A percentile compares a stretch with the other conserved stretches of the same genome.
Conservation (phyloP, 176 grass and related monocot genomes). For the Panicum miliaceum region DNA sequence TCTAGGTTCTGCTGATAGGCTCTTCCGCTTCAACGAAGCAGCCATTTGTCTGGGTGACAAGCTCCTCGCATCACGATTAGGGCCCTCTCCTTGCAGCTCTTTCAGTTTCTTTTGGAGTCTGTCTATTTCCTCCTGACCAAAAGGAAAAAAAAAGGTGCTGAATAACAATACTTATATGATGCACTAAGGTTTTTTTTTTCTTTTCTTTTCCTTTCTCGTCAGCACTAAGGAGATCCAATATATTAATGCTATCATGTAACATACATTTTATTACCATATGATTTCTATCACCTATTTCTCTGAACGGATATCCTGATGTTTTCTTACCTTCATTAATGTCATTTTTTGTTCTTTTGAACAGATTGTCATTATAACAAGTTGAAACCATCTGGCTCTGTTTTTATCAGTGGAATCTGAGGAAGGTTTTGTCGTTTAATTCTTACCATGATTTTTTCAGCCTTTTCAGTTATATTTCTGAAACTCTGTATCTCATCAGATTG, state of each 20-base stretch:
- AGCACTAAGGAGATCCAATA: constrained; percentile 3
- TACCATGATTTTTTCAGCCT: constrained; percentile 55
- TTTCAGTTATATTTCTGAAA: constrained; percentile 32
- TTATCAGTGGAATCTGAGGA: background rate
- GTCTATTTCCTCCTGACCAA: constrained; percentile 45
- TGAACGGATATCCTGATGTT: background rate
- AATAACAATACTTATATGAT: background rate
- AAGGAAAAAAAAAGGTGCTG: background rate
- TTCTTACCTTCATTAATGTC: constrained; percentile 10
- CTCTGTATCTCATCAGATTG: constrained; percentile 36
- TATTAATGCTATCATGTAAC: constrained; percentile 3
- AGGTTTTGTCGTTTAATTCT: background rate
- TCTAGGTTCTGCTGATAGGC: constrained; percentile 25
- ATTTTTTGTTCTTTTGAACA: constrained; percentile 21
- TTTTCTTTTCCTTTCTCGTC: background rate
- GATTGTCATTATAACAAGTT: constrained; percentile 10
- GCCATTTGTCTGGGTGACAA: constrained; percentile 39
- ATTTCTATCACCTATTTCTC: constrained; percentile 29
- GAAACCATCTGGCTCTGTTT: constrained; percentile 15
- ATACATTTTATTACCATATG: constrained; percentile 13
- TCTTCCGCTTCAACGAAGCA: constrained; percentile 23
- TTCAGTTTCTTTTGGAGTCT: constrained; percentile 47
- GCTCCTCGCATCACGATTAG: constrained; percentile 26
- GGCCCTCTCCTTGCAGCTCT: constrained; percentile 33
- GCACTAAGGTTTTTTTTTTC: background rate